Evolutionary conservation across 2,329 filamentous ascomycete genomes (phyloP), one percentile per base, ranked within the genome.

Genomic region (Alternaria gaisen): DNA sequence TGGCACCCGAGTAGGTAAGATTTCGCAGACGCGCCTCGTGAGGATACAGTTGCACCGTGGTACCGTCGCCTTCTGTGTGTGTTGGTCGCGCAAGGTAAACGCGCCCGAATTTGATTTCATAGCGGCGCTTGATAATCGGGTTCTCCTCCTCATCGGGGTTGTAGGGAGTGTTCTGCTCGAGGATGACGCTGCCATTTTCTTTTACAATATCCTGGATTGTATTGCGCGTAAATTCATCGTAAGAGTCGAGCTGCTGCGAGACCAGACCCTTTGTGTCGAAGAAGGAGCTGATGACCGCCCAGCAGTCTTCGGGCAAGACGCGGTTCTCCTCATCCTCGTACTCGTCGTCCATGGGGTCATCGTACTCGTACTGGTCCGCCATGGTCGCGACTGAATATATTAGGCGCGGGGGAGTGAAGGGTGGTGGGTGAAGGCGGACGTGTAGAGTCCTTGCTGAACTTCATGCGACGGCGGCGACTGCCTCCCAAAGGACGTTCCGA

Each of bases 211-310:
- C 92, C 76, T 98, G 94, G 81, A 99, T 94, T 0, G 94, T 97
- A 22, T 92, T 93, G 61, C 91, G 90, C 58, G 95, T 94, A 75
- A 99, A 99, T 77, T 98, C 94, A 81, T 99, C 93, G 81, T 97
- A 99, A 0, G 96, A 99, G 79, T 98, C 94, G 65, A 98, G 90
- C 83, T 99, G 95, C 81, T 99, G 94, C 16, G 95, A 97, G 22
- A 97, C 95, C 32, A 99, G 86, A 73, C 95, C 94, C 82, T 98
- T 99, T 65, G 89, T 87, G 72, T 97, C 93, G 82, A 99, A 99
- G 84, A 97, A 98, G 10, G 95, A 91, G 58, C 92, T 93, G 78
- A 99, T 98, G 75, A 98, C 94, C 67, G 91, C 91, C 95, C 96
- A 99, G 84, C 93, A 97, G 82, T 99, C 96, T 83, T 98, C 95